Base-by-base conservation (phyloP, 306 rosid species). In the Quillaja saponaria region DNA sequence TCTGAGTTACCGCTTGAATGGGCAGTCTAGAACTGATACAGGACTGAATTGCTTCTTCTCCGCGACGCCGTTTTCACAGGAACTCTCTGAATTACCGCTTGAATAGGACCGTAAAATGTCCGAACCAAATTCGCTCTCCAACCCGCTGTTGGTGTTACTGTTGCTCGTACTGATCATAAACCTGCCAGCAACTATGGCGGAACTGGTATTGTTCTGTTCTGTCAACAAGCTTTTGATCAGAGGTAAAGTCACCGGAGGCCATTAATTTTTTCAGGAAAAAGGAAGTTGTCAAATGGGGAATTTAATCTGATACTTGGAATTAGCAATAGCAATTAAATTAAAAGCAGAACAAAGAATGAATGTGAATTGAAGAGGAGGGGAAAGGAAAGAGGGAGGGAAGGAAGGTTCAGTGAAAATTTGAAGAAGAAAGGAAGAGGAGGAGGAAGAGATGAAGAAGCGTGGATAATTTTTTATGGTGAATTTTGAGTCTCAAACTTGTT, bases 21-120 rank as follows among this genome's bases (percentile, higher is more conserved):
- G 90, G 54, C 87, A 78, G 47, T 86, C 88, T 59, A 88, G 76
- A 51, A 84, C 80, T 0, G 99, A 92, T 11, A 84, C 81, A 10
- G 99, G 99, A 72, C 99, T 92, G 13, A 79, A 76, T 44, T 89
- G 99, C 55, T 84, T 89, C 60, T 92, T 88, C 63, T 74, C 84
- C 51, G 39, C 69, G 60, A 34, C 77, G 82, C 55, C 71, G 77
- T 64, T 80, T 61, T 38, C 55, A 2, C 38, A 33, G 1, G 65
- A 67, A 48, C 76, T 67, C 50, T 60, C 76, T 4, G 73, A 64
- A 31, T 34, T 44, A 31, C 60, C 59, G 56, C 79, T 53, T 4
- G 78, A 63, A 25, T 25, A 25, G 3, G 78, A 65, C 28, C 37
- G 54, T 13, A 46, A 25, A 14, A 48, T 60, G 20, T 49, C 69